Percentiles rank a stretch among this genome's conserved stretches.
Conservation (phyloP, 345 rosid species). For the Sisymbrium altissimum region DNA sequence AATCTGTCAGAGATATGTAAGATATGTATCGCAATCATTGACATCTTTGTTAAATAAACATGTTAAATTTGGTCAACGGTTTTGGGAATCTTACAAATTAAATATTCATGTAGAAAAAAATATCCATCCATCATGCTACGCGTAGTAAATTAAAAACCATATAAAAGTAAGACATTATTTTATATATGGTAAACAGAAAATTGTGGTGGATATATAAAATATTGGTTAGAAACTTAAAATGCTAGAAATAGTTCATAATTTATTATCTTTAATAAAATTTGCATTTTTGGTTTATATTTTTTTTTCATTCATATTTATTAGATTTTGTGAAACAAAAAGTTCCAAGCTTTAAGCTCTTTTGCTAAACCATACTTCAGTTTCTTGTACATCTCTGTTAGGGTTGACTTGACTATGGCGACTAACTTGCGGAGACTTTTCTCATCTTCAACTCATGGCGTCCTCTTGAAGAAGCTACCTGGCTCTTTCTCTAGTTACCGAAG, state of each 20-base stretch:
- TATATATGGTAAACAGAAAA: too few species aligned
- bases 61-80: not conserved
- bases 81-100: not conserved
- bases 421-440: constrained; percentile 2
- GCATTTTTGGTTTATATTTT: too few species aligned
- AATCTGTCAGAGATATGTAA: constrained; percentile 2
- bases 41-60: not conserved
- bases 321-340: not conserved
- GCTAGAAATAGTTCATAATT: too few species aligned
- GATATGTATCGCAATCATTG: constrained; percentile 2
- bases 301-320: too few species aligned
- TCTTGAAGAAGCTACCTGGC: constrained; percentile 4
- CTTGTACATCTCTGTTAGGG: not conserved
- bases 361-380: not conserved
- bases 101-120: too few species aligned
- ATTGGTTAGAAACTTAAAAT: too few species aligned
- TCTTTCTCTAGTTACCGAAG: not conserved
- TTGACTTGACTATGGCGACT: not conserved
- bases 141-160: too few species aligned
- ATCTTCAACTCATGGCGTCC: constrained; percentile 14
- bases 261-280: too few species aligned
- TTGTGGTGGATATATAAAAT: too few species aligned
- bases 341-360: not conserved
- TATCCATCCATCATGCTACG: too few species aligned
- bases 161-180: too few species aligned